phyloP scores from a whole-genome alignment of 306 rosid genomes.

The Inga leiocalycina region DNA sequence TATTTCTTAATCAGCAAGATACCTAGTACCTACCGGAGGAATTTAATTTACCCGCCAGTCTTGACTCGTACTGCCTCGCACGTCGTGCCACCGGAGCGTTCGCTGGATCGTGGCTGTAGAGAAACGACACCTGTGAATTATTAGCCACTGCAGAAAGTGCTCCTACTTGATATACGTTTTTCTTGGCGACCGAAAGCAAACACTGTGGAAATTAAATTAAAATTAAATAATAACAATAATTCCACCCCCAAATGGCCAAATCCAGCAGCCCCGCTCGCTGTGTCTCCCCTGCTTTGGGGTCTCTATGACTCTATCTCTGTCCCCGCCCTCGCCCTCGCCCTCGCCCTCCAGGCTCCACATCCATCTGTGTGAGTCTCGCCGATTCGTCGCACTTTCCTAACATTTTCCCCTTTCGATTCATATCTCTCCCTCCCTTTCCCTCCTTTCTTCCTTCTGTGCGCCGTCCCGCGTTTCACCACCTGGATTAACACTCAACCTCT shows the following conservation, averaged over 20 bases:
- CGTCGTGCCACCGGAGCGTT: no score
- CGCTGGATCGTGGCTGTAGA: no score
- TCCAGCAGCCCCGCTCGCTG: not conserved
- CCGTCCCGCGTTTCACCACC: slow-evolving; percentile 28
- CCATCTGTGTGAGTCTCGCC: not conserved
- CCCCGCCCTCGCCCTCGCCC: not conserved
- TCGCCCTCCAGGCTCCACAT: not conserved
- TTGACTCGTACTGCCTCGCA: not conserved
- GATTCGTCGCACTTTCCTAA: not conserved
- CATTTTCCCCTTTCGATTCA: not conserved
- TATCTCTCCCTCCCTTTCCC: not conserved
- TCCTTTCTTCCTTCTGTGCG: not conserved
- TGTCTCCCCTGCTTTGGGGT: not conserved
- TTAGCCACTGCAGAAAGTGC: not conserved
- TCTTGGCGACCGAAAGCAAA: no score
- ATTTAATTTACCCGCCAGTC: not conserved
- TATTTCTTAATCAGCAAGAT: no score
- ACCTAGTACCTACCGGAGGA: no score
- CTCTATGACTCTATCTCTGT: not conserved
- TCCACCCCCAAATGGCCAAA: not conserved
- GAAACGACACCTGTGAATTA: no score
- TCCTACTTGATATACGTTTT: not conserved
- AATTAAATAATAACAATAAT: not conserved
- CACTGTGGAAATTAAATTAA: no score
- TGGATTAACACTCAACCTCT: not conserved